phyloP scores from a whole-genome alignment of 495 filamentous ascomycete genomes.

The Penicillium alfredii region DNA sequence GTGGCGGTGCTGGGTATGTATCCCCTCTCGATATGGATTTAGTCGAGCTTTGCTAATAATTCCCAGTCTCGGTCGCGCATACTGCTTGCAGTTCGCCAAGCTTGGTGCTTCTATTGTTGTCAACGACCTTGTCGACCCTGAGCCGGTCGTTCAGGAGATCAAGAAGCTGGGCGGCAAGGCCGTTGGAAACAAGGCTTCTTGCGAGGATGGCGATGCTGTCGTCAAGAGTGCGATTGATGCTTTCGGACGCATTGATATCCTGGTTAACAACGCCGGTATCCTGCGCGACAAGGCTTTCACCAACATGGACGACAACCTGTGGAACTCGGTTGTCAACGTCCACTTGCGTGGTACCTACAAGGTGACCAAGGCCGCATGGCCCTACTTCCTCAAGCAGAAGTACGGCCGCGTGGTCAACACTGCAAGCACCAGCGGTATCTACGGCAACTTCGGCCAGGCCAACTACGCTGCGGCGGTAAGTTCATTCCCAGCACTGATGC shows the following conservation, averaged over 20 bases:
- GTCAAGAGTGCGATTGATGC: conserved; percentile 90
- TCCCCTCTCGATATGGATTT: background rate
- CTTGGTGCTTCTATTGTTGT: conserved; percentile 86
- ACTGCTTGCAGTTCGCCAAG: conserved; percentile 87
- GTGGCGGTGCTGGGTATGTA: conserved; percentile 73
- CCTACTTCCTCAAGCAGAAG: conserved; percentile 96
- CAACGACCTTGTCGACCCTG: conserved; percentile 93
- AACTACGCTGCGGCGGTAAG: conserved; percentile 91
- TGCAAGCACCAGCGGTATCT: conserved; percentile 93
- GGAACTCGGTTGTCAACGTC: conserved; percentile 88
- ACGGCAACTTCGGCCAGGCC: conserved; percentile 97
- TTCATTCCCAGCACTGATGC: too few species aligned
- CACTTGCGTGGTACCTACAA: conserved; percentile 96
- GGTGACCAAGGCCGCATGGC: conserved; percentile 96
- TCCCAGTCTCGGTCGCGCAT: conserved; percentile 83
- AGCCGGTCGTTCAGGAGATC: conserved; percentile 87
- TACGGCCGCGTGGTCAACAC: conserved; percentile 97
- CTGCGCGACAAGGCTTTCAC: conserved; percentile 95
- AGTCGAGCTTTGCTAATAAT: too few species aligned
- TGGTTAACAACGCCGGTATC: conserved; percentile 98
- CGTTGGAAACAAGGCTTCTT: conserved; percentile 86
- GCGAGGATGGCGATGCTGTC: conserved; percentile 88
- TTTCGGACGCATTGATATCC: conserved; percentile 87
- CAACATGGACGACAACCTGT: conserved; percentile 94
- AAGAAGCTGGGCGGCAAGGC: conserved; percentile 84